Evolutionary conservation across 768 basidiomycete genomes (phyloP).

Genomic region (Naganishia friedmannii): DNA sequence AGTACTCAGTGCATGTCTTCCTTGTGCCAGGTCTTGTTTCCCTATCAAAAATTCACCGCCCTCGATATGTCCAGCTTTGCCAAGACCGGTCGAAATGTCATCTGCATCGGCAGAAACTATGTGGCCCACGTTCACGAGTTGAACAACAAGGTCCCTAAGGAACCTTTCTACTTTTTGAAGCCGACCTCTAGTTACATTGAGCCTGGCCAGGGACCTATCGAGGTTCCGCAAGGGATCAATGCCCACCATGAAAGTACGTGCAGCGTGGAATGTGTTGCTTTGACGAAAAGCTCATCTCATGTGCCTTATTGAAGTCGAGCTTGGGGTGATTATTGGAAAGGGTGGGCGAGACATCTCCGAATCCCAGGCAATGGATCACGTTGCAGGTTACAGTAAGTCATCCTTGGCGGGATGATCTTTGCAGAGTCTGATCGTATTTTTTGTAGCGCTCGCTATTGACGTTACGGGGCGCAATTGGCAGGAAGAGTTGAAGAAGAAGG

Average conservation of each 20-base stretch:
- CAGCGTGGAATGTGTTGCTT: background rate
- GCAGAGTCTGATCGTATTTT: background rate
- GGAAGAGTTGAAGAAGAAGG: constrained; percentile 82
- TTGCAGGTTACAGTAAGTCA: constrained; percentile 82
- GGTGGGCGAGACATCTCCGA: constrained; percentile 75
- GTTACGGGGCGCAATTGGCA: constrained; percentile 96
- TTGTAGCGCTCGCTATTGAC: constrained; percentile 81
- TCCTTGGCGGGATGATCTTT: background rate
- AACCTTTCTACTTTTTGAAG: constrained; percentile 98
- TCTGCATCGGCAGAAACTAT: constrained; percentile 95
- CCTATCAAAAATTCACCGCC: background rate
- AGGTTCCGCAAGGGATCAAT: constrained; percentile 77
- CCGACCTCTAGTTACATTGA: constrained; percentile 84
- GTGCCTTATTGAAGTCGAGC: constrained; percentile 70
- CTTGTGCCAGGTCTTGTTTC: background rate
- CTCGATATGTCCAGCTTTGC: constrained; percentile 20
- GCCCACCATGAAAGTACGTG: constrained; percentile 84
- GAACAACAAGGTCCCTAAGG: constrained; percentile 79
- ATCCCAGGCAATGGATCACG: constrained; percentile 67
- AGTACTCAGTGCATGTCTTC: too few relatives aligned
- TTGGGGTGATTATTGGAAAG: constrained; percentile 93
- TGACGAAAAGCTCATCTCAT: background rate
- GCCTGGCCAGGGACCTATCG: constrained; percentile 63
- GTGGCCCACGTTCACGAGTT: constrained; percentile 81
- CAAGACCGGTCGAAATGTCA: constrained; percentile 56